Evolutionary conservation across 306 rosid species (phyloP).

Genomic region (Pterocarpus santalinus): DNA sequence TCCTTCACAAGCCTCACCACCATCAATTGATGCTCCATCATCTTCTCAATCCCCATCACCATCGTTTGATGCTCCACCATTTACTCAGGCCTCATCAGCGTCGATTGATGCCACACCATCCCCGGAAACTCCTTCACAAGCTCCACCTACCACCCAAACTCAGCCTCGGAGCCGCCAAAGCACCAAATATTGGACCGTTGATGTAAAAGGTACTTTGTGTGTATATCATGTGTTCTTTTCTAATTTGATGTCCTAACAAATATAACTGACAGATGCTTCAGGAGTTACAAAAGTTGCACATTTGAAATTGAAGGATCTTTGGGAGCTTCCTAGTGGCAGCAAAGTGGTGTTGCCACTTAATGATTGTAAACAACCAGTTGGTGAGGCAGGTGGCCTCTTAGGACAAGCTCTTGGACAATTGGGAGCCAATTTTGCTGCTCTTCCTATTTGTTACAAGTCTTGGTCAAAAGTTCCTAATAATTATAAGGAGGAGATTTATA

Average conservation of each 20-base stretch:
- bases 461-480: background rate
- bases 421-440: background rate
- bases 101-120: background rate
- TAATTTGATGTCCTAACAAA: background rate
- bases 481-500: background rate
- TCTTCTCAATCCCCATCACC: background rate
- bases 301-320: background rate
- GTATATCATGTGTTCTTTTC: background rate
- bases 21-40: background rate
- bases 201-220: slow-evolving; percentile 3
- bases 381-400: background rate
- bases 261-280: background rate
- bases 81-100: background rate
- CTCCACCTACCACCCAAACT: background rate
- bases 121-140: background rate
- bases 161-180: background rate
- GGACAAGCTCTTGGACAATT: slow-evolving; percentile 4
- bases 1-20: background rate
- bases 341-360: background rate
- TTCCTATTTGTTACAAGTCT: background rate
- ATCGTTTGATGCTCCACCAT: background rate
- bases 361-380: background rate
- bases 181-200: background rate
- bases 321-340: background rate
- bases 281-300: background rate